These are phyloP conservation scores for Venturia effusa DNA, from an alignment of 2,329 filamentous ascomycete genomes.

Conservation along the genomic window DNA sequence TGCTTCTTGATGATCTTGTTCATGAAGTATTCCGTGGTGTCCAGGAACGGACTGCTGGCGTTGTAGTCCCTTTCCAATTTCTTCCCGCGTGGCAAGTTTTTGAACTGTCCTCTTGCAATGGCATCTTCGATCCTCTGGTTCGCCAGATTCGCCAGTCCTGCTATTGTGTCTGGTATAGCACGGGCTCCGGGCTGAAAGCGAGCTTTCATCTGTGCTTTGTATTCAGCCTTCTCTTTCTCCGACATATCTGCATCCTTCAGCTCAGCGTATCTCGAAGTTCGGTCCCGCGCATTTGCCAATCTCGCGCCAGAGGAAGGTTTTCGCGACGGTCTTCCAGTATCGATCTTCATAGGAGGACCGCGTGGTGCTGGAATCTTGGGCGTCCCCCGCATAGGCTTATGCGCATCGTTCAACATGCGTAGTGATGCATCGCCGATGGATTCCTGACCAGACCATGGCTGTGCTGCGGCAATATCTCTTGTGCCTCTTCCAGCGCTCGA, in stretches of 20 bases:
- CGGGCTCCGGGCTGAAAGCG: slow-evolving; percentile 65
- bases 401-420: slow-evolving; percentile 61
- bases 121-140: slow-evolving; percentile 92
- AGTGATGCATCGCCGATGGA: slow-evolving; percentile 62
- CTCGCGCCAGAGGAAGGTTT: slow-evolving; percentile 35
- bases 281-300: slow-evolving; percentile 48
- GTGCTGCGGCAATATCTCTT: slow-evolving; percentile 53
- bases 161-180: slow-evolving; percentile 62
- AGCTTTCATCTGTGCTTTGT: slow-evolving; percentile 65
- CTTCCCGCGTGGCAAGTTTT: slow-evolving; percentile 69
- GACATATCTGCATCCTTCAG: slow-evolving; percentile 48
- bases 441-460: slow-evolving; percentile 73
- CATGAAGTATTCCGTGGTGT: slow-evolving; percentile 96
- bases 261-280: slow-evolving; percentile 43
- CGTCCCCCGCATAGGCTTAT: slow-evolving; percentile 38
- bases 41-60: slow-evolving; percentile 78
- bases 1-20: slow-evolving; percentile 98
- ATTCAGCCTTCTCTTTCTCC: slow-evolving; percentile 60
- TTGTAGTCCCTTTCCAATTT: slow-evolving; percentile 72
- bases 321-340: slow-evolving; percentile 32
- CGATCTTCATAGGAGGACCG: slow-evolving; percentile 31
- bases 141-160: slow-evolving; percentile 70
- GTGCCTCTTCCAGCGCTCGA: slow-evolving; percentile 57
- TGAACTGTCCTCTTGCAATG: slow-evolving; percentile 83
- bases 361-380: slow-evolving; percentile 28